Evolutionary conservation across 176 grass and related monocot species (phyloP).

Genomic region (Eleusine coracana): DNA sequence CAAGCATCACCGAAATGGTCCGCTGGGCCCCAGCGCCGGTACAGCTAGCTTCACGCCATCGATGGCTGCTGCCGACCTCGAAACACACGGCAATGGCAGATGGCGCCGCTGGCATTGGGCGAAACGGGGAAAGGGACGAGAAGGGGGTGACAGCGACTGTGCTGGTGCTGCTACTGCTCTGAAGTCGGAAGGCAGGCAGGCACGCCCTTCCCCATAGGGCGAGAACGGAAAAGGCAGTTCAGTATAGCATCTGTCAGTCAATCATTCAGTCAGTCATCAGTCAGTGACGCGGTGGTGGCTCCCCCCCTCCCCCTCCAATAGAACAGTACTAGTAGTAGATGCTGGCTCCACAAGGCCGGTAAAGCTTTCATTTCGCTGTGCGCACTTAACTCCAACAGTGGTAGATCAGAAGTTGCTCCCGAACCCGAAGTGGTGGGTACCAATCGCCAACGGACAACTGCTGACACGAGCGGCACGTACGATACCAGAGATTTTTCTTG

Average conservation of each 20-base stretch:
- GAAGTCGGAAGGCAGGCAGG: background rate
- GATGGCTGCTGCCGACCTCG: conserved; percentile 17
- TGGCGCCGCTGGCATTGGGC: conserved; percentile 15
- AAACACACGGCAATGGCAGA: background rate
- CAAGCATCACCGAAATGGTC: conserved; percentile 12
- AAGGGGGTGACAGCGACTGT: conserved; percentile 38
- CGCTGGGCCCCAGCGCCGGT: background rate
- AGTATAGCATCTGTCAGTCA: background rate
- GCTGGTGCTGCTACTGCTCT: conserved; percentile 1
- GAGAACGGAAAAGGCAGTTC: background rate
- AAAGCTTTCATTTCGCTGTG: conserved; percentile 47
- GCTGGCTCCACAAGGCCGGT: background rate
- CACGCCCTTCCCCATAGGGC: background rate
- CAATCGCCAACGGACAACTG: conserved; percentile 38
- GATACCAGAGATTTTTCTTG: background rate
- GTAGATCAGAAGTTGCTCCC: background rate
- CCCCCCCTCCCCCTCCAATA: background rate
- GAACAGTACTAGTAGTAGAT: background rate
- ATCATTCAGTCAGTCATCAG: conserved; percentile 1
- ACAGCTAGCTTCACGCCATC: background rate
- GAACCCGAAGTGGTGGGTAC: conserved; percentile 16
- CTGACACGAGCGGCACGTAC: background rate
- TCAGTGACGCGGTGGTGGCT: background rate
- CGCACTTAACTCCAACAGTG: background rate
- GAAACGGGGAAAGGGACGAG: conserved; percentile 43